phyloP scores from a whole-genome alignment of 1,284 basidiomycete genomes.

The Malassezia restricta region DNA sequence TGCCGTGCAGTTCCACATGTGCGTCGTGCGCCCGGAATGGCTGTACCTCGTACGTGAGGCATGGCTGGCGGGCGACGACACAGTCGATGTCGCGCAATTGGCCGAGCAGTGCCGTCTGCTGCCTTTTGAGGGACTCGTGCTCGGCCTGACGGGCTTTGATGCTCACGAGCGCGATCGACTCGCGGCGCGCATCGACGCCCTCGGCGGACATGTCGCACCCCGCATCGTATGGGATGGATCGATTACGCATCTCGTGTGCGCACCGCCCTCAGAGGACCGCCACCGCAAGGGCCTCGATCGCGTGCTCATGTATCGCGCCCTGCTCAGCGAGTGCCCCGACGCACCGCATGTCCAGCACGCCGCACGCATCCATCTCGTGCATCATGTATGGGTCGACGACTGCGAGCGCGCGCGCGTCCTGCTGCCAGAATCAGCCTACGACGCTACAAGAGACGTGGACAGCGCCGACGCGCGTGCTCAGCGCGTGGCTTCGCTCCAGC shows the following conservation, averaged over 20 bases:
- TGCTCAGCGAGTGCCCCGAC: neutral
- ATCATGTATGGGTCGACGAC: constrained; percentile 79
- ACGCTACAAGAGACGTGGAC: constrained; percentile 20
- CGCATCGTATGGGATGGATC: constrained; percentile 41
- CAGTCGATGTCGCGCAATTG: constrained; percentile 56
- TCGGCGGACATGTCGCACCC: constrained; percentile 15
- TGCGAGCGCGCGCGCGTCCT: constrained; percentile 57
- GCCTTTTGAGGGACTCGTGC: constrained; percentile 55
- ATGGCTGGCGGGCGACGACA: constrained; percentile 63
- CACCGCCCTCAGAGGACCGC: neutral
- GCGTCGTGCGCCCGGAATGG: constrained; percentile 62
- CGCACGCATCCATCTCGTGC: constrained; percentile 59
- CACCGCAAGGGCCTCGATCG: constrained; percentile 49
- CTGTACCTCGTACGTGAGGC: constrained; percentile 57
- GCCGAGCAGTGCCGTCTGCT: constrained; percentile 54
- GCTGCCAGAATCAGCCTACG: constrained; percentile 25
- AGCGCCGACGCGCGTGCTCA: neutral
- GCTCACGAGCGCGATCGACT: constrained; percentile 11
- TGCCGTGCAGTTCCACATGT: constrained; percentile 60
- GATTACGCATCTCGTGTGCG: constrained; percentile 47
- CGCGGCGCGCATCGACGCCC: constrained; percentile 17
- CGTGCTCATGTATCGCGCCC: constrained; percentile 18
- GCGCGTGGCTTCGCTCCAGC: neutral
- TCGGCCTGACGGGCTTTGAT: constrained; percentile 39
- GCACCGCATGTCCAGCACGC: constrained; percentile 45